Evolutionary conservation across 257 asterid species (phyloP).

Genomic region (Nicotiana tomentosiformis): DNA sequence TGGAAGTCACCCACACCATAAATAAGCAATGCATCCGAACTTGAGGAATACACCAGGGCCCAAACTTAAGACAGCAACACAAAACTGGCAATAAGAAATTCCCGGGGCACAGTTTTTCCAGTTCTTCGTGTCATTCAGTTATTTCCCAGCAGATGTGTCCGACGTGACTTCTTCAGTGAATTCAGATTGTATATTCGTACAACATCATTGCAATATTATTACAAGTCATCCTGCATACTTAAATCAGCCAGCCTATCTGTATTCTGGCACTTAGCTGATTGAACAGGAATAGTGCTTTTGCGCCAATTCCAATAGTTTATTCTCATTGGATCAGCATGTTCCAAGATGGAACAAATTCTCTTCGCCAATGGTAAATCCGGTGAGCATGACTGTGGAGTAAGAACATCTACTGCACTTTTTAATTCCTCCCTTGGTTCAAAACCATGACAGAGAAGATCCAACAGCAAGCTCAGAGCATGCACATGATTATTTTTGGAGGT

Average conservation of each 20-base stretch:
- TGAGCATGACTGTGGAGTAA: constrained; percentile 27
- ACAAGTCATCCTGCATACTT: background rate
- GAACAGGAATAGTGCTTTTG: constrained; percentile 27
- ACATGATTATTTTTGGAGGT: constrained; percentile 32
- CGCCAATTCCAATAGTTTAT: constrained; percentile 94
- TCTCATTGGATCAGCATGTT: constrained; percentile 67
- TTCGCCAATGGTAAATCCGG: constrained; percentile 28
- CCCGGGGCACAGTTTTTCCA: background rate
- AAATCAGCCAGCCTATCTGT: constrained; percentile 16
- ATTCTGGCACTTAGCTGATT: constrained; percentile 10
- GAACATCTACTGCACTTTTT: constrained; percentile 40
- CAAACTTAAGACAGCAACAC: background rate
- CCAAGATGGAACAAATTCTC: constrained; percentile 49
- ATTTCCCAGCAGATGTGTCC: background rate
- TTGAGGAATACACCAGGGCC: background rate
- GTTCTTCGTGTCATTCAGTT: background rate
- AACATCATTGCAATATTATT: background rate
- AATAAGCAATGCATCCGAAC: background rate
- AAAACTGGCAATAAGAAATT: background rate
- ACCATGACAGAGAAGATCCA: constrained; percentile 69
- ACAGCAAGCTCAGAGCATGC: constrained; percentile 66
- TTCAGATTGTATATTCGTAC: background rate
- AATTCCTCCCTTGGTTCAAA: constrained; percentile 49
- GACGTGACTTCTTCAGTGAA: background rate
- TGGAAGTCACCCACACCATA: background rate